Percentiles rank a stretch among this genome's conserved stretches.
Conservation (phyloP, 192 early-diverging fungal species). For the Umbelopsis isabellina region DNA sequence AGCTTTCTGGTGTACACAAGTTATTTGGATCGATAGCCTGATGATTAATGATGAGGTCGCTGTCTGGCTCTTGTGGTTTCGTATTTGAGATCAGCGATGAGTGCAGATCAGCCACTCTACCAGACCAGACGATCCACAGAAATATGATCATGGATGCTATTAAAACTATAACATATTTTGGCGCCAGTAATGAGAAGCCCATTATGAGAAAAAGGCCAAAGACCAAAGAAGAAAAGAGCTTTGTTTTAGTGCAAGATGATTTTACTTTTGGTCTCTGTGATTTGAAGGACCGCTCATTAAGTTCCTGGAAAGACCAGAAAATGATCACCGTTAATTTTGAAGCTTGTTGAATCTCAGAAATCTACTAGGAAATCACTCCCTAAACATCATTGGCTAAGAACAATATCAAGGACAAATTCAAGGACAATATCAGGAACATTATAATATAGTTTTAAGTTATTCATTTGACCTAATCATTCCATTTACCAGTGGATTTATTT, state of each 20-base stretch:
- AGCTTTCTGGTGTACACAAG: conserved; percentile 25
- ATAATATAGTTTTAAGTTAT: no score
- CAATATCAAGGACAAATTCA: no score
- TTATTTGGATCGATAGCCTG: conserved; percentile 8
- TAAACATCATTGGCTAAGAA: no score
- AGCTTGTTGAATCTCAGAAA: no score
- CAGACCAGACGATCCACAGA: conserved; percentile 17
- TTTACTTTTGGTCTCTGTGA: no score
- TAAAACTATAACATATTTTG: not conserved
- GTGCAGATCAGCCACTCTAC: not conserved
- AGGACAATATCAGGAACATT: no score
- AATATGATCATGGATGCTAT: not conserved
- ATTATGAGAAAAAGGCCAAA: not conserved
- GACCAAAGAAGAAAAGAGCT: not conserved
- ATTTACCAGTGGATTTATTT: no score
- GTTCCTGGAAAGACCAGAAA: conserved; percentile 13
- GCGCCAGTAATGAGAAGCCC: not conserved
- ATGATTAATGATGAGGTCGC: conserved; percentile 3
- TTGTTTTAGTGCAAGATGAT: not conserved
- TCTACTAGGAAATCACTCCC: no score
- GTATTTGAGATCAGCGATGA: not conserved
- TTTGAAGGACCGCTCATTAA: conserved; percentile 4
- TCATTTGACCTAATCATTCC: no score
- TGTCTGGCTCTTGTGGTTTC: not conserved
- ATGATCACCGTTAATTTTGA: not conserved